phyloP scores from a whole-genome alignment of 306 rosid species.

The Castanea crenata region DNA sequence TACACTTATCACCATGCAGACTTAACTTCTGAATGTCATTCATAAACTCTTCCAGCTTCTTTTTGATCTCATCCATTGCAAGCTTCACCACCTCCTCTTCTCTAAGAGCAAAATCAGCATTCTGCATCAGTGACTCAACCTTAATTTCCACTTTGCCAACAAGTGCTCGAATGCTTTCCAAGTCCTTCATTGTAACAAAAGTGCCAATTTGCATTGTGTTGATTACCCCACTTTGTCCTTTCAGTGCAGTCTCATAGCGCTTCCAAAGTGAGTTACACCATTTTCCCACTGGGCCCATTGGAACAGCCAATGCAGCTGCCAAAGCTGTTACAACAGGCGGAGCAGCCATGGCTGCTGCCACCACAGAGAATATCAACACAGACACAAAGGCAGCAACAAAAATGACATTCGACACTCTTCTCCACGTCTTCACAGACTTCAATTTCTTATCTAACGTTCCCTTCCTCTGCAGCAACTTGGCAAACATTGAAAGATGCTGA shows the following conservation, averaged over 20 bases:
- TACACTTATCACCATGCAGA: constrained; percentile 60
- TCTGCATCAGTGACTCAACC: constrained; percentile 49
- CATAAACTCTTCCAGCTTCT: constrained; percentile 54
- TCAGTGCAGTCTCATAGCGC: constrained; percentile 47
- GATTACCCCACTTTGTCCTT: constrained; percentile 50
- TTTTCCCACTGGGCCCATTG: constrained; percentile 82
- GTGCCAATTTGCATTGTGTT: constrained; percentile 59
- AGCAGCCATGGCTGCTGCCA: constrained; percentile 84
- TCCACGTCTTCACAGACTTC: constrained; percentile 61
- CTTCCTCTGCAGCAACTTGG: constrained; percentile 50
- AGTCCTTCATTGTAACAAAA: constrained; percentile 50
- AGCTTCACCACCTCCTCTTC: constrained; percentile 68
- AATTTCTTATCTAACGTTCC: constrained; percentile 75
- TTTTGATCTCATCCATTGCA: constrained; percentile 78
- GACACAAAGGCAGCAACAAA: constrained; percentile 69
- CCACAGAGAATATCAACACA: constrained; percentile 76
- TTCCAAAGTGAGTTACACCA: constrained; percentile 79
- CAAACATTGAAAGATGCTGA: constrained; percentile 52
- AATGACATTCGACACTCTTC: constrained; percentile 66
- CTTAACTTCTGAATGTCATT: constrained; percentile 58
- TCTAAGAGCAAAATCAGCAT: constrained; percentile 61
- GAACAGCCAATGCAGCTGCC: constrained; percentile 72
- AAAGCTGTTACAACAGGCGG: constrained; percentile 76
- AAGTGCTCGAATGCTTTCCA: constrained; percentile 52
- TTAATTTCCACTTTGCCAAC: constrained; percentile 46